phyloP scores from a whole-genome alignment of 352 stramenopile genomes.

The Peronospora belbahrii region DNA sequence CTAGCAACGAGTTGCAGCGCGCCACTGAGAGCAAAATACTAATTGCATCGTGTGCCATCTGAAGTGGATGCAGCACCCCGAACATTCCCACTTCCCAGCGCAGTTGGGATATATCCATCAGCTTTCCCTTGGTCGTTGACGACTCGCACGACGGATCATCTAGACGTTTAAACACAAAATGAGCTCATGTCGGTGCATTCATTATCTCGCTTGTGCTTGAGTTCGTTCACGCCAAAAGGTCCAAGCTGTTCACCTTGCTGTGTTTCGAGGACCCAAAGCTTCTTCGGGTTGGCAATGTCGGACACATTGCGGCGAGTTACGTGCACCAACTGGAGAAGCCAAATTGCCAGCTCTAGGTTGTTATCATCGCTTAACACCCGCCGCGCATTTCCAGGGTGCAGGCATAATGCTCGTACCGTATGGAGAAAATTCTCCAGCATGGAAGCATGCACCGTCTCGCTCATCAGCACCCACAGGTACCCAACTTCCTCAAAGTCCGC shows the following conservation, averaged over 20 bases:
- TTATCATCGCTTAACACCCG: conserved; percentile 38
- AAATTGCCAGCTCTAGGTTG: conserved; percentile 42
- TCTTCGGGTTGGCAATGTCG: conserved; percentile 21
- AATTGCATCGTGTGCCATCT: conserved; percentile 64
- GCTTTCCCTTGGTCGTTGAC: conserved; percentile 15
- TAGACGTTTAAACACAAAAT: conserved; percentile 27
- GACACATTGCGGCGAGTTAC: conserved; percentile 23
- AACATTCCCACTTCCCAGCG: conserved; percentile 71
- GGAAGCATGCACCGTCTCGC: conserved; percentile 47
- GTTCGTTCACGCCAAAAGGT: conserved; percentile 38
- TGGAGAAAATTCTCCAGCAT: conserved; percentile 52
- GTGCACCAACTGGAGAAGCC: conserved; percentile 64
- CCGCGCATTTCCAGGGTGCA: conserved; percentile 40
- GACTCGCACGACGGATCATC: conserved; percentile 33
- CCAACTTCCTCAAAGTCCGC: conserved; percentile 64
- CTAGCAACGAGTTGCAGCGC: conserved; percentile 52
- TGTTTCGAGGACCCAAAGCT: conserved; percentile 47
- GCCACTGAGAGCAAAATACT: conserved; percentile 52
- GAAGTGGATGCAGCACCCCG: conserved; percentile 35
- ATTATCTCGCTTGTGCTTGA: conserved; percentile 36
- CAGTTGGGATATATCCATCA: conserved; percentile 68
- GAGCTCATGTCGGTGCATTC: conserved; percentile 19
- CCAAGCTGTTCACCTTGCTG: conserved; percentile 20
- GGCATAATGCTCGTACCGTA: conserved; percentile 47
- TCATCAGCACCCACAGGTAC: conserved; percentile 56